These are phyloP conservation scores for Retiboletus flavoniger DNA, from an alignment of 1,284 basidiomycete genomes.

Conservation along the genomic window DNA sequence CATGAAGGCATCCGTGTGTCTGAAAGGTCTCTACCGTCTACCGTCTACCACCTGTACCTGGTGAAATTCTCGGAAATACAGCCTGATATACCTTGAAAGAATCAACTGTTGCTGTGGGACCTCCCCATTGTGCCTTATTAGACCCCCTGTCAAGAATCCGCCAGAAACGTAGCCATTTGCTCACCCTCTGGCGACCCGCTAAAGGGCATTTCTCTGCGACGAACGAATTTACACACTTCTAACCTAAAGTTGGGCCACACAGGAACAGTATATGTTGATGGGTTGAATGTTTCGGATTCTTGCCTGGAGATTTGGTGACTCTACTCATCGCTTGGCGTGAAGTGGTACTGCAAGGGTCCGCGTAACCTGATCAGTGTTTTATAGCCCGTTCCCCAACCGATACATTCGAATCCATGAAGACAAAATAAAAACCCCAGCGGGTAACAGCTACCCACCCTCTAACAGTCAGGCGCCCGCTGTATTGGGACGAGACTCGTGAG, in stretches of 20 bases:
- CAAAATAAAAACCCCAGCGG: neutral
- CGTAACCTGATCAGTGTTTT: neutral
- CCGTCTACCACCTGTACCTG: neutral
- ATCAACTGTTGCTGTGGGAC: neutral
- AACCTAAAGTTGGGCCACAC: neutral
- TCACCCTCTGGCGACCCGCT: neutral
- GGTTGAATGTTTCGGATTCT: neutral
- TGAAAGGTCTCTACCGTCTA: no score
- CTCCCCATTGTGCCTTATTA: neutral
- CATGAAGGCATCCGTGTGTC: neutral
- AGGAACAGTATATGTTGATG: neutral
- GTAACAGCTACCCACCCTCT: no score
- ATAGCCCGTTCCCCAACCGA: neutral
- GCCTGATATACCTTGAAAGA: neutral
- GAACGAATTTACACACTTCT: neutral
- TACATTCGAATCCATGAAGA: neutral
- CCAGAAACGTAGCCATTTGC: neutral
- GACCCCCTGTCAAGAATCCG: neutral
- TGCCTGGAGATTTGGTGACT: neutral
- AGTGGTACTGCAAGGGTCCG: neutral
- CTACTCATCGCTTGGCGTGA: neutral
- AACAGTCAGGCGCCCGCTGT: no score
- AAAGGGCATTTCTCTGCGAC: neutral
- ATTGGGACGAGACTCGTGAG: no score
- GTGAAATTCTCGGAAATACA: neutral